These are phyloP conservation scores for Suillus hirtellus DNA, from an alignment of 768 basidiomycete species.

Conservation along the genomic window DNA sequence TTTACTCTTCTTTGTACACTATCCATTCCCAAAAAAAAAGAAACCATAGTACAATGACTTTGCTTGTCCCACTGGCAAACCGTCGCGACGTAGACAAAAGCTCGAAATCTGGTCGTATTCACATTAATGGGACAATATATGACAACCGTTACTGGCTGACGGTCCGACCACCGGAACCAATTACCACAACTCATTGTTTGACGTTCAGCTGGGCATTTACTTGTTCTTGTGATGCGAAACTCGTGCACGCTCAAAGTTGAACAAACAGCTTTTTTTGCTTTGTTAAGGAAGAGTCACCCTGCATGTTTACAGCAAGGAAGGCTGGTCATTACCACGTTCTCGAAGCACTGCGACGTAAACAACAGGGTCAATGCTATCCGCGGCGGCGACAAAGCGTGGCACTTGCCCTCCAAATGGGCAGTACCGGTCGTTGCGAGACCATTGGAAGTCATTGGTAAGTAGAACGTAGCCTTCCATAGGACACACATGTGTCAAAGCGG, in stretches of 20 bases:
- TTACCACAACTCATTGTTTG: neutral
- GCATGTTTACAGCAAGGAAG: neutral
- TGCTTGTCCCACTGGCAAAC: neutral
- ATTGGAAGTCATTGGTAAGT: neutral
- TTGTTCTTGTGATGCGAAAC: neutral
- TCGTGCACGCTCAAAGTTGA: neutral
- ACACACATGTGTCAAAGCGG: neutral
- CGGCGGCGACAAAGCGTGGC: neutral
- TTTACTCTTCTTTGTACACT: slow-evolving; percentile 27
- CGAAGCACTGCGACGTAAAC: neutral
- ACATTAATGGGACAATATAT: neutral
- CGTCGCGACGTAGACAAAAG: slow-evolving; percentile 5
- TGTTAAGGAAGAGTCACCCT: neutral
- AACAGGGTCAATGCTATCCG: neutral
- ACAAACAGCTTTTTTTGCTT: neutral
- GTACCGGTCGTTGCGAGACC: neutral
- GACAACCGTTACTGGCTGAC: slow-evolving; percentile 1
- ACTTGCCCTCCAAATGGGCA: neutral
- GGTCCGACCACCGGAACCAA: neutral
- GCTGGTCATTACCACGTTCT: neutral
- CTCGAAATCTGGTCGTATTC: neutral
- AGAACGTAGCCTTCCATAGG: neutral
- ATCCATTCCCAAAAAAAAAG: slow-evolving; percentile 3
- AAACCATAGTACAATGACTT: slow-evolving; percentile 11
- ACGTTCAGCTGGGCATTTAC: neutral